Evolutionary conservation across 192 early-diverging fungal genomes (phyloP), one percentile per base, ranked within the genome.

Genomic region (Kickxella alabastrina): DNA sequence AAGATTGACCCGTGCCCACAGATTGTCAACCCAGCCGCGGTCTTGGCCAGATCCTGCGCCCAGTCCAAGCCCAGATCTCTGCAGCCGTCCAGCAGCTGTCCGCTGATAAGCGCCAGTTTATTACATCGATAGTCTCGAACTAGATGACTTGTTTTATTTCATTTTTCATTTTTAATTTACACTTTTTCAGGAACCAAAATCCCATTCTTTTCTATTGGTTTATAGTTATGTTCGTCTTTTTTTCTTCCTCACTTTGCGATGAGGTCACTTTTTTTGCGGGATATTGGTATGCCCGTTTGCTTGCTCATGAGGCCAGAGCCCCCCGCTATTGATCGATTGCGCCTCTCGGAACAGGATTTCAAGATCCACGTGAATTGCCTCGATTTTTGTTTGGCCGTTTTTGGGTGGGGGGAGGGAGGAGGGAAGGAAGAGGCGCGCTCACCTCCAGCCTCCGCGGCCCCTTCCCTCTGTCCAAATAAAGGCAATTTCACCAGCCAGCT

Each of bases 1-100:
- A 81, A 82, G 46, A 61, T 77, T n/a, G 85, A 90, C 49, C 81
- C 82, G n/a, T 79, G 80, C 24, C 78, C 84, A 17, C 57, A 49
- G 25, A 60, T 89, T 38, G 24, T 56, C 14, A 74, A 65, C 36
- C 46, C 74, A 0, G 62, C 58, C 0, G 18, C 19, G 66, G 68
- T 0, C 53, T 77, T 10, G 58, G 56, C 9, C 67, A 62, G 42
- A 48, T 49, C 18, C 62, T 77, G 27, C 44, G 38, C 35, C 58
- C 74, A 3, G 57, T 54, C 17, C 60, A 60, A 47, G 43, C 40
- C 1, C 21, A 44, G 23, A 17, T 70, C 24, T 54, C 42, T 7
- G 38, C 31, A 0, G 56, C 53, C 1, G 43, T 54, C 1, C 56
- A 64, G 44, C 57, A 57, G 37, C 47, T 75, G 59, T 48, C 62